Conservation (phyloP, 768 basidiomycete species). For the Lentinula detonsa region DNA sequence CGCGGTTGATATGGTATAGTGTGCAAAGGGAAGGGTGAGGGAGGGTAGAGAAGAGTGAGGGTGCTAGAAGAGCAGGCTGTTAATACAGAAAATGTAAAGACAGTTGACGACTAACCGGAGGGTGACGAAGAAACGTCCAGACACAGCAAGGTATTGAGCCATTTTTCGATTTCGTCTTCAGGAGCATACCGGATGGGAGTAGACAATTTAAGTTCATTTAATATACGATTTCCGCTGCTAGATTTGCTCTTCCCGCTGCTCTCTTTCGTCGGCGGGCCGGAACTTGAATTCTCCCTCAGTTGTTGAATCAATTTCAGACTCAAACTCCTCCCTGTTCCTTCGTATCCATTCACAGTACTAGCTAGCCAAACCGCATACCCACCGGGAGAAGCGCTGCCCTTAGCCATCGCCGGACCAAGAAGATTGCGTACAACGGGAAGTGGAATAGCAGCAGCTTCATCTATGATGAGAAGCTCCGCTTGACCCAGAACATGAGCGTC, state of each 20-base stretch:
- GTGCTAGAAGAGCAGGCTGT: slow-evolving; percentile 29
- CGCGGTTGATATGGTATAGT: slow-evolving; percentile 91
- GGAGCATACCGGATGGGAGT: slow-evolving; percentile 90
- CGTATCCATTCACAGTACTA: slow-evolving; percentile 99
- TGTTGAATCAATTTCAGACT: slow-evolving; percentile 98
- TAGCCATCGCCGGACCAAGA: slow-evolving; percentile 55
- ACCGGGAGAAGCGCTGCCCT: slow-evolving; percentile 1
- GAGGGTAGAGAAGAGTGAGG: slow-evolving; percentile 58
- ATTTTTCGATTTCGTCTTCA: slow-evolving; percentile 88
- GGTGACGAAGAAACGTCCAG: slow-evolving; percentile 56
- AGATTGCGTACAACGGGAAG: slow-evolving; percentile 93
- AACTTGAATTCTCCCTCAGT: slow-evolving; percentile 84
- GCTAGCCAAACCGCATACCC: slow-evolving; percentile 94
- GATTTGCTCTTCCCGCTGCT: slow-evolving; percentile 55
- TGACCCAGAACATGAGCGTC: slow-evolving; percentile 97
- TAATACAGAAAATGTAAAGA: neutral
- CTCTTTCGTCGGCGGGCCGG: slow-evolving; percentile 22
- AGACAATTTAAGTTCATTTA: slow-evolving; percentile 92
- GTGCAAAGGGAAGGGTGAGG: slow-evolving; percentile 94
- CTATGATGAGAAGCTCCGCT: slow-evolving; percentile 95
- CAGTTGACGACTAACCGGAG: neutral
- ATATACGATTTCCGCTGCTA: slow-evolving; percentile 61
- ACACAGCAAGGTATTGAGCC: slow-evolving; percentile 88
- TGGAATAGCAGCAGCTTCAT: slow-evolving; percentile 97
- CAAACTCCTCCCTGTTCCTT: slow-evolving; percentile 97